Percentiles rank a stretch among this genome's conserved stretches.
phyloP scores from a whole-genome alignment of 2,329 filamentous ascomycete species.

The Alternaria sp. region DNA sequence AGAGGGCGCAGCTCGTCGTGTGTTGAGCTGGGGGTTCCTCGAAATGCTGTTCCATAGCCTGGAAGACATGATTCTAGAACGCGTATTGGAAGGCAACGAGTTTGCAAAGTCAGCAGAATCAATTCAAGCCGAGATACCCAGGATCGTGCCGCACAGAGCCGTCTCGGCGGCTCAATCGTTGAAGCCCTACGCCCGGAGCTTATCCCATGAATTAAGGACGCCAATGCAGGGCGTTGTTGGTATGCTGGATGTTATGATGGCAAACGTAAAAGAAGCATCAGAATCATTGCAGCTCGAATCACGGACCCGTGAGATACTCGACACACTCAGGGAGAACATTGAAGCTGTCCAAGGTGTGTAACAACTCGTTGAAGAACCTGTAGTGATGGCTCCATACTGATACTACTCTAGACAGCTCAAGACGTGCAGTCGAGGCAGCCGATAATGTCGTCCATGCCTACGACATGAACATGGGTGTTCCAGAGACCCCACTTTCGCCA shows the following conservation, averaged over 20 bases:
- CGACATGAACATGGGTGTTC: slow-evolving; percentile 77
- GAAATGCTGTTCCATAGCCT: slow-evolving; percentile 74
- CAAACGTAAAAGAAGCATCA: slow-evolving; percentile 73
- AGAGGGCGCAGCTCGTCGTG: slow-evolving; percentile 65
- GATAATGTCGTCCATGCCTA: slow-evolving; percentile 81
- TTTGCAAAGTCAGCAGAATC: slow-evolving; percentile 46
- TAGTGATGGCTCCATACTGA: slow-evolving; percentile 14
- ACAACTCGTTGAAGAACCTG: background rate
- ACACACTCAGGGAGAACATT: slow-evolving; percentile 72
- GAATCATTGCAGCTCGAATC: slow-evolving; percentile 64
- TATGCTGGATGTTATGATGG: slow-evolving; percentile 80
- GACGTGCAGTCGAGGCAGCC: slow-evolving; percentile 75
- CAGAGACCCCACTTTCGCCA: slow-evolving; percentile 66
- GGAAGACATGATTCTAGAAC: slow-evolving; percentile 71
- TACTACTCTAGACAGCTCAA: slow-evolving; percentile 67
- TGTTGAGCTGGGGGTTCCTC: slow-evolving; percentile 71
- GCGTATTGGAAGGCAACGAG: slow-evolving; percentile 64
- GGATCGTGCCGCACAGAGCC: slow-evolving; percentile 64
- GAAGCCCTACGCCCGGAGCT: slow-evolving; percentile 75
- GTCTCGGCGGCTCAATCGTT: slow-evolving; percentile 70
- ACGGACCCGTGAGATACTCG: slow-evolving; percentile 64
- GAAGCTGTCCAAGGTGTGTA: slow-evolving; percentile 71
- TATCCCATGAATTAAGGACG: slow-evolving; percentile 76
- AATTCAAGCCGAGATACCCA: slow-evolving; percentile 40
- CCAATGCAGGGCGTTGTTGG: slow-evolving; percentile 81